Conservation (phyloP, 768 basidiomycete genomes). For the Rhodotorula taiwanensis region DNA sequence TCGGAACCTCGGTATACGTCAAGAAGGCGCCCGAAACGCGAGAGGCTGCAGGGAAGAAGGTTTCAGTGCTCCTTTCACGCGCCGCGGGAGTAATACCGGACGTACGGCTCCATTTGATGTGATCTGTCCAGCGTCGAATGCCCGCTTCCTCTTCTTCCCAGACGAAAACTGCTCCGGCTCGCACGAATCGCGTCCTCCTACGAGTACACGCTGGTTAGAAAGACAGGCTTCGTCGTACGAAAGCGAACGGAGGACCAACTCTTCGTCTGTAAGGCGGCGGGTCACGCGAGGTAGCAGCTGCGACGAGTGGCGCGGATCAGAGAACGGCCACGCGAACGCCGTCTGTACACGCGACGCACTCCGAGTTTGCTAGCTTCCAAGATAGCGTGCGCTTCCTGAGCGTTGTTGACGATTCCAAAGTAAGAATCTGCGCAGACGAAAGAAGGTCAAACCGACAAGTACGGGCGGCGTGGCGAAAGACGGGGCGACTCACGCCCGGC, state of each 20-base stretch:
- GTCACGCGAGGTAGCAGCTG: constrained; percentile 43
- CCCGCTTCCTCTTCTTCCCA: constrained; percentile 39
- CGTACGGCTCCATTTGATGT: constrained; percentile 40
- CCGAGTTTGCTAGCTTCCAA: constrained; percentile 28
- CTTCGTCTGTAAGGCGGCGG: constrained; percentile 46
- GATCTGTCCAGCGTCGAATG: constrained; percentile 37
- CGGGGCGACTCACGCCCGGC: no score
- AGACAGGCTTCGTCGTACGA: constrained; percentile 27
- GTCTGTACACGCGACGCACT: no score
- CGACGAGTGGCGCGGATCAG: constrained; percentile 29
- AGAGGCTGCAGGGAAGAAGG: constrained; percentile 17
- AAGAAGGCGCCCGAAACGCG: constrained; percentile 39
- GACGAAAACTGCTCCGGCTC: constrained; percentile 30
- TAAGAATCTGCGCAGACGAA: constrained; percentile 35
- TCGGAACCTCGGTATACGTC: constrained; percentile 35
- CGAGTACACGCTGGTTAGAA: background rate
- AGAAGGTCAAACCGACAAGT: no score
- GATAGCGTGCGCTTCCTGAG: constrained; percentile 28
- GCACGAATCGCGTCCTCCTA: constrained; percentile 35
- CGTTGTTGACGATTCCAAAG: constrained; percentile 25
- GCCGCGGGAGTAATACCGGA: background rate
- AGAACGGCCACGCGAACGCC: background rate
- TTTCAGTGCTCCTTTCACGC: no score
- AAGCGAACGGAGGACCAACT: constrained; percentile 42
- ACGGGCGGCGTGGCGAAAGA: no score